Evolutionary conservation across 2,329 filamentous ascomycete species (phyloP).

Genomic region (Ceratocystis colombiana): DNA sequence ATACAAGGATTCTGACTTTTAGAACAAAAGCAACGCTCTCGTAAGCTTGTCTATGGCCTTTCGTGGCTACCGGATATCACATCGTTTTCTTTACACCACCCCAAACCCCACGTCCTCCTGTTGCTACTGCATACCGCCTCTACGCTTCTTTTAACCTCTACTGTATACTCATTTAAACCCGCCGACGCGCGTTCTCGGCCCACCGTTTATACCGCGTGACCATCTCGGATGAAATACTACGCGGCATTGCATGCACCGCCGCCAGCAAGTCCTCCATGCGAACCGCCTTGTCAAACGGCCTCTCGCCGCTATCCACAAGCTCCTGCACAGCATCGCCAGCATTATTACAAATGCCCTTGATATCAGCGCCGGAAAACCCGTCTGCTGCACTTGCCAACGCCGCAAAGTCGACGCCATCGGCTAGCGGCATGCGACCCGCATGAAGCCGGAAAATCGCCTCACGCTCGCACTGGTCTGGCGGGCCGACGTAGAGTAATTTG

Average conservation of each 20-base stretch:
- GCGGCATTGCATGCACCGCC: constrained; percentile 20
- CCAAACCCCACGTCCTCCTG: background rate
- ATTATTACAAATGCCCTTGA: constrained; percentile 46
- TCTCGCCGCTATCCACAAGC: constrained; percentile 24
- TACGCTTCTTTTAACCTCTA: constrained; percentile 23
- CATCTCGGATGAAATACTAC: constrained; percentile 23
- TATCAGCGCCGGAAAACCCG: constrained; percentile 78
- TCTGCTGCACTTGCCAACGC: constrained; percentile 55
- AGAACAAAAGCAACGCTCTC: background rate
- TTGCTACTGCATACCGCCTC: background rate
- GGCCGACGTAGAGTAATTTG: constrained; percentile 72
- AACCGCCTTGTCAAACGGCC: constrained; percentile 21
- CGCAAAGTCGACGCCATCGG: constrained; percentile 53
- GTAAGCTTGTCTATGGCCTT: background rate
- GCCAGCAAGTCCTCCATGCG: constrained; percentile 21
- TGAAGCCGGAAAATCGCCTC: constrained; percentile 66
- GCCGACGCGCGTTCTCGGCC: constrained; percentile 25
- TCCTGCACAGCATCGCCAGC: constrained; percentile 39
- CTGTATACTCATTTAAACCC: background rate
- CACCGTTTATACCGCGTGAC: constrained; percentile 21
- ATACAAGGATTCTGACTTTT: background rate
- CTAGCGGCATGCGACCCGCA: constrained; percentile 49
- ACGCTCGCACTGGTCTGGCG: constrained; percentile 62
- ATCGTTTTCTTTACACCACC: background rate
- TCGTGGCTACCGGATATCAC: background rate